A percentile compares a stretch with the other conserved stretches of the same genome.
Evolutionary conservation across 176 grass and related monocot genomes (phyloP).

Genomic region (Elaeis guineensis): DNA sequence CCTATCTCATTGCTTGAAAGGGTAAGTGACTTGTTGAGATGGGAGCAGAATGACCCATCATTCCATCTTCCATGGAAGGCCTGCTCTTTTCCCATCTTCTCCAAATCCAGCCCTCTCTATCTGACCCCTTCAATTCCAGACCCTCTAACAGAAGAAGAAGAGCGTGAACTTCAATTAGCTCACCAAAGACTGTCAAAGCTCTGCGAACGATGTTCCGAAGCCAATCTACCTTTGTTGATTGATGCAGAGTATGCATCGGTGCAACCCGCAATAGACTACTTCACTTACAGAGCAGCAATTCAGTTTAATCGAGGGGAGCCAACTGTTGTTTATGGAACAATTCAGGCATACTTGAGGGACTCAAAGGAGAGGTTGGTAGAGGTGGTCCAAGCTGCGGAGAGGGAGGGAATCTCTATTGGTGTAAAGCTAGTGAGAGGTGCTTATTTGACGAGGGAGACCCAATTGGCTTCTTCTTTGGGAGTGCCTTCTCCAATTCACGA

Average conservation of each 20-base stretch:
- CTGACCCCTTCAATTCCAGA: conserved; percentile 44
- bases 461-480: conserved; percentile 43
- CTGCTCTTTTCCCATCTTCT: conserved; percentile 52
- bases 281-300: conserved; percentile 53
- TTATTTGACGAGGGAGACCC: conserved; percentile 69
- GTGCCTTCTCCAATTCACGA: conserved; percentile 64
- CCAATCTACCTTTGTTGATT: conserved; percentile 57
- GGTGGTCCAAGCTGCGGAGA: conserved; percentile 30
- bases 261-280: conserved; percentile 91
- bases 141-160: conserved; percentile 47
- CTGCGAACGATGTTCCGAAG: conserved; percentile 44
- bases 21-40: conserved; percentile 68
- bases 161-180: conserved; percentile 41
- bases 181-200: conserved; percentile 49
- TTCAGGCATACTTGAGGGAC: conserved; percentile 86
- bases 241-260: conserved; percentile 86
- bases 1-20: conserved; percentile 71
- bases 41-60: conserved; percentile 66
- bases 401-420: conserved; percentile 42
- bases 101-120: conserved; percentile 62
- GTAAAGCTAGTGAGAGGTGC: conserved; percentile 89
- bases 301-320: conserved; percentile 35
- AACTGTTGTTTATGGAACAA: conserved; percentile 54
- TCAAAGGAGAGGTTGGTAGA: conserved; percentile 53
- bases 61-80: conserved; percentile 61